phyloP scores from a whole-genome alignment of 1,139 yeast species.

The Candida pseudoviswanathii region DNA sequence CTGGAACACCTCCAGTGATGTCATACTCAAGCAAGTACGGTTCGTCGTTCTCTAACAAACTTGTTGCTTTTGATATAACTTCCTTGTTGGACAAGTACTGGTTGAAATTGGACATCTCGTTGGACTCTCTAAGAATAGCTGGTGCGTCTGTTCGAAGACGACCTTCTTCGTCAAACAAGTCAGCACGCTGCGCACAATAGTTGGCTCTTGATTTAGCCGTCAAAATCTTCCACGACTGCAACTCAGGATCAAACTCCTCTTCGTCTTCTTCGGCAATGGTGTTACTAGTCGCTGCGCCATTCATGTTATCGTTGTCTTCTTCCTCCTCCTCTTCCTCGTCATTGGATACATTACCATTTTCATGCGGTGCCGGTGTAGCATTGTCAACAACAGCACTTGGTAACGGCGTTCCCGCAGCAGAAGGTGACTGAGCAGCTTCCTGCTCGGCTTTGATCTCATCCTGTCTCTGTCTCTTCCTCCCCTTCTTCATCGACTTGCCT shows the following conservation, averaged over 20 bases:
- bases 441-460: conserved; percentile 35
- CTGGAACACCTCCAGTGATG: conserved; percentile 78
- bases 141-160: conserved; percentile 65
- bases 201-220: conserved; percentile 82
- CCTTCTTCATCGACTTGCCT: conserved; percentile 42
- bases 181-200: conserved; percentile 69
- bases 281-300: conserved; percentile 24
- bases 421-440: conserved; percentile 16
- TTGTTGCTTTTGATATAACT: conserved; percentile 43
- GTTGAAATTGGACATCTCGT: conserved; percentile 58
- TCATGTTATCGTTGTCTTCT: conserved; percentile 11
- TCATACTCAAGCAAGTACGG: conserved; percentile 84
- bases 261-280: conserved; percentile 39
- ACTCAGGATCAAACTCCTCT: conserved; percentile 64
- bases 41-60: conserved; percentile 60
- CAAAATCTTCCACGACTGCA: conserved; percentile 77
- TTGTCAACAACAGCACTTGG: conserved; percentile 13
- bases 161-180: conserved; percentile 58
- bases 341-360: conserved; percentile 19
- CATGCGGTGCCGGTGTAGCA: conserved; percentile 16
- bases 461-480: conserved; percentile 44
- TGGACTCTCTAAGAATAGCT: conserved; percentile 64
- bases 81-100: conserved; percentile 48
- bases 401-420: conserved; percentile 9
- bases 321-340: conserved; percentile 30